These are phyloP conservation scores for Amanita pseudoporphyria DNA, from an alignment of 768 basidiomycete species.

Conservation along the genomic window DNA sequence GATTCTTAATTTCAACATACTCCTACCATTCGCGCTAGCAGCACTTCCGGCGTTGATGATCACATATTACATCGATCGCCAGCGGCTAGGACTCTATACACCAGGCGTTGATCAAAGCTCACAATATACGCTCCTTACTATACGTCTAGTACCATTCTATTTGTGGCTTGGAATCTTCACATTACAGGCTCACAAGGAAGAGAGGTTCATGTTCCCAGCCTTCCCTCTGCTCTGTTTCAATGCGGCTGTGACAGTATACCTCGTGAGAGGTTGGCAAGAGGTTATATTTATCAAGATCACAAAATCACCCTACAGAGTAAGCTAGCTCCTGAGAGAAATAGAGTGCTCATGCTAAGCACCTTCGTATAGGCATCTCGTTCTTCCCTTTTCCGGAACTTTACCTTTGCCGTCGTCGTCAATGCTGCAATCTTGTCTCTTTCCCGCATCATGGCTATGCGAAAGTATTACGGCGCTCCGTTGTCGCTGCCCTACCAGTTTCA, in stretches of 20 bases:
- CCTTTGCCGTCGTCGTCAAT: conserved; percentile 57
- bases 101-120: conserved; percentile 56
- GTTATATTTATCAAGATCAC: conserved; percentile 62
- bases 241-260: conserved; percentile 80
- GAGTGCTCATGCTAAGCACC: conserved; percentile 6
- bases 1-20: conserved; percentile 87
- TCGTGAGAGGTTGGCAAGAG: conserved; percentile 85
- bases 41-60: conserved; percentile 72
- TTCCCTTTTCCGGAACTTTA: conserved; percentile 65
- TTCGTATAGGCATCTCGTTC: conserved; percentile 64
- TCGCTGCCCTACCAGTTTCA: conserved; percentile 64
- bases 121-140: conserved; percentile 64
- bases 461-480: conserved; percentile 90
- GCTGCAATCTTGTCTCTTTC: conserved; percentile 65
- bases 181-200: conserved; percentile 90
- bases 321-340: conserved; percentile 16
- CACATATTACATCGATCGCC: conserved; percentile 67
- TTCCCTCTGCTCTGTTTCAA: conserved; percentile 93
- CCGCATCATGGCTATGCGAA: conserved; percentile 72
- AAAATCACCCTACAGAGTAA: conserved; percentile 76
- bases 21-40: conserved; percentile 69
- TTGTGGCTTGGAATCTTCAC: conserved; percentile 81
- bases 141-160: conserved; percentile 85
- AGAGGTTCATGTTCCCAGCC: conserved; percentile 95
- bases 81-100: conserved; percentile 53